Evolutionary conservation across 2,329 filamentous ascomycete genomes (phyloP).

Genomic region (Tolypocladium sp.): DNA sequence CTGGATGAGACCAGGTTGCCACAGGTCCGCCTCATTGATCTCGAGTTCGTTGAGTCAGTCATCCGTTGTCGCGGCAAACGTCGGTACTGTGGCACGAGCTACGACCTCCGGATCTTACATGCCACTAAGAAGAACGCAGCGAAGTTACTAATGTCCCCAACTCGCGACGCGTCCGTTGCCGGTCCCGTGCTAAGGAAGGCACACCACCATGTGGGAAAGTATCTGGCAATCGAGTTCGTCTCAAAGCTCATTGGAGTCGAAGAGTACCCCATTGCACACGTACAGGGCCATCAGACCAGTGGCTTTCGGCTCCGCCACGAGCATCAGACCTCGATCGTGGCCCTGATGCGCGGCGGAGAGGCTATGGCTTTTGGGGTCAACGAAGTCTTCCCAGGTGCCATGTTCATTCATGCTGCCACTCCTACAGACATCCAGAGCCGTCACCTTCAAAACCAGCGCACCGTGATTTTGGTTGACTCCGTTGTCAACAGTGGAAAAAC

Average conservation of each 20-base stretch:
- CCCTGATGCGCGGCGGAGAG: constrained; percentile 56
- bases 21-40: constrained; percentile 20
- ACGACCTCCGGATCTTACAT: constrained; percentile 19
- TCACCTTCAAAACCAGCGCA: constrained; percentile 28
- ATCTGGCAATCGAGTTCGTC: constrained; percentile 42
- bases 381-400: constrained; percentile 40
- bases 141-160: constrained; percentile 44
- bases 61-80: background rate
- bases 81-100: background rate
- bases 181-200: constrained; percentile 38
- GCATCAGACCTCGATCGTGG: constrained; percentile 39
- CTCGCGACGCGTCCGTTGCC: constrained; percentile 34
- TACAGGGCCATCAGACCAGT: constrained; percentile 33
- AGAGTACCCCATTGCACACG: constrained; percentile 36
- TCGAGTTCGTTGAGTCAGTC: constrained; percentile 10
- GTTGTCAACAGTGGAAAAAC: constrained; percentile 50
- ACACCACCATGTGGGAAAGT: constrained; percentile 40
- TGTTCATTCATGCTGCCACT: constrained; percentile 36
- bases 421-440: constrained; percentile 30
- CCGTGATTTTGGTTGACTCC: constrained; percentile 48
- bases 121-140: constrained; percentile 34
- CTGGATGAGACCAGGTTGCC: constrained; percentile 35
- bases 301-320: constrained; percentile 41
- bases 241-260: constrained; percentile 39
- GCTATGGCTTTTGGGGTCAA: constrained; percentile 51